These are phyloP conservation scores for Trichopus zeylanicus DNA, from an alignment of 116 monocot genomes.

Conservation along the genomic window DNA sequence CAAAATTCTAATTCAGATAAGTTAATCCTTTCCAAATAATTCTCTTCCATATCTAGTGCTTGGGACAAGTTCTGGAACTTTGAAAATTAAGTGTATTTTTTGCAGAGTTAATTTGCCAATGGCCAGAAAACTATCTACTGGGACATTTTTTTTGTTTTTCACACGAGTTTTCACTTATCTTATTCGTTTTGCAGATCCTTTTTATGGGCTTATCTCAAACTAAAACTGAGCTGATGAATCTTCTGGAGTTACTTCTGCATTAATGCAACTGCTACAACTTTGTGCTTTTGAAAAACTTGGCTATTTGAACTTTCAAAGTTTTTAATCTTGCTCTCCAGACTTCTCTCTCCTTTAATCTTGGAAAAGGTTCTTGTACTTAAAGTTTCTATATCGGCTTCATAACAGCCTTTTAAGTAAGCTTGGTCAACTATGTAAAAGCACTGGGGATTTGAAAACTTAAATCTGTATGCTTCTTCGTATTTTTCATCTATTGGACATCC, in stretches of 20 bases:
- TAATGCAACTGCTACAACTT: conserved; percentile 26
- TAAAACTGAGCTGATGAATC: conserved; percentile 34
- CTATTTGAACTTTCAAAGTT: not conserved
- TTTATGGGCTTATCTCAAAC: conserved; percentile 26
- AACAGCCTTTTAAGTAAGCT: not conserved
- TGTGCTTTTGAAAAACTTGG: conserved; percentile 20
- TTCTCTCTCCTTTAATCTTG: conserved; percentile 6
- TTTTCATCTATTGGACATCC: too few species aligned
- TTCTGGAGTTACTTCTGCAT: conserved; percentile 44
- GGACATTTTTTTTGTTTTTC: not conserved
- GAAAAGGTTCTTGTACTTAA: conserved; percentile 8
- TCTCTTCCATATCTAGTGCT: too few species aligned
- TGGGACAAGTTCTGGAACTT: too few species aligned
- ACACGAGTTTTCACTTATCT: conserved; percentile 14
- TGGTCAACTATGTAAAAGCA: conserved; percentile 1
- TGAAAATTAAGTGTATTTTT: too few species aligned
- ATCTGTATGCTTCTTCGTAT: too few species aligned
- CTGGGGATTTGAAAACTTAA: not conserved
- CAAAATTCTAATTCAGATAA: too few species aligned
- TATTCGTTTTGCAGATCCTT: conserved; percentile 59
- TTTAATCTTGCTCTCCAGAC: not conserved
- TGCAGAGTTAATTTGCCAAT: not conserved
- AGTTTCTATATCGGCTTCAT: conserved; percentile 9
- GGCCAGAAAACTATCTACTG: not conserved
- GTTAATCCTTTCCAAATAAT: too few species aligned